A percentile compares a stretch with the other conserved stretches of the same genome.
Conservation (phyloP, 1,284 basidiomycete genomes). For the Microbotryum silenes-acaulis region DNA sequence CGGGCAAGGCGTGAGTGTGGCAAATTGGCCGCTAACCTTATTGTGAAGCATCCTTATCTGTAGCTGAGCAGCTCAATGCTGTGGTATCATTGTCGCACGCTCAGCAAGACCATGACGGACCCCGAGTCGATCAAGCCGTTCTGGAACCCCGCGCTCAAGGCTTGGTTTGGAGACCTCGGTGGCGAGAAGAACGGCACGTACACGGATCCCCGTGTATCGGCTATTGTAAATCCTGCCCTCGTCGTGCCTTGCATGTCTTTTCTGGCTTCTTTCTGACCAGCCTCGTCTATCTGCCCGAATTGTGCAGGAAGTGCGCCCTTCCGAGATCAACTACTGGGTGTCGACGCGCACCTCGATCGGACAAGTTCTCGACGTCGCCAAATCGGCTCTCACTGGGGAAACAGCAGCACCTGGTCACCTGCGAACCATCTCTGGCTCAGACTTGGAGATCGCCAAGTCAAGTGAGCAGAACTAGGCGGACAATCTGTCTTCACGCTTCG, state of each 20-base stretch:
- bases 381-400: conserved; percentile 52
- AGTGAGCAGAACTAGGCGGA: no score
- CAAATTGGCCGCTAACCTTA: conserved; percentile 42
- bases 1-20: conserved; percentile 59
- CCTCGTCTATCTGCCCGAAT: conserved; percentile 46
- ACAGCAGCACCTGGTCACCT: conserved; percentile 57
- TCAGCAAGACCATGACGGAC: no score
- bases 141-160: conserved; percentile 21
- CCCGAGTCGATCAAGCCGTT: conserved; percentile 15
- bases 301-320: background rate
- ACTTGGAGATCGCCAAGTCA: conserved; percentile 2
- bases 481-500: no score
- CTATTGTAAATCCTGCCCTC: conserved; percentile 46
- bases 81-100: no score
- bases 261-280: background rate
- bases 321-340: conserved; percentile 47
- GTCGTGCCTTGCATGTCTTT: conserved; percentile 27
- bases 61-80: no score
- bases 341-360: conserved; percentile 48
- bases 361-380: conserved; percentile 50
- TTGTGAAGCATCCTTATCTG: no score
- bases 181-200: conserved; percentile 75
- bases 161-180: conserved; percentile 72
- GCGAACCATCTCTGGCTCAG: conserved; percentile 48
- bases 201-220: conserved; percentile 68